These are phyloP conservation scores for Epichloe bromicola DNA, from an alignment of 2,329 filamentous ascomycete genomes.

Conservation along the genomic window DNA sequence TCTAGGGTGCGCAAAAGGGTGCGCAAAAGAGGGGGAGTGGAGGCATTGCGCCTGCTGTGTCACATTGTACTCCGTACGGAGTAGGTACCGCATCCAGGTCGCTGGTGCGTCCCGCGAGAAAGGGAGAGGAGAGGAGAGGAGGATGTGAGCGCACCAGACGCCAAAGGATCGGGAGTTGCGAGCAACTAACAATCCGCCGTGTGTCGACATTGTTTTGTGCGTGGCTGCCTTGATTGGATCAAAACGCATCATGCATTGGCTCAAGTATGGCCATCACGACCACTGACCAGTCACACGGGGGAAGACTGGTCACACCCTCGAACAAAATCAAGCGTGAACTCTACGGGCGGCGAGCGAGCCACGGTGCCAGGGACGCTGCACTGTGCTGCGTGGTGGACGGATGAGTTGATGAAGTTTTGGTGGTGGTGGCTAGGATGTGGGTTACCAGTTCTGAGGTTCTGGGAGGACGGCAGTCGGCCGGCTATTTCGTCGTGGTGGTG, in stretches of 20 bases:
- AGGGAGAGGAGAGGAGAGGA: no score
- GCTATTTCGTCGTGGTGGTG: not conserved
- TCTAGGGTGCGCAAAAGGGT: not conserved
- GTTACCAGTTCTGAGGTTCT: constrained; percentile 2
- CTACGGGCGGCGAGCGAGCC: no score
- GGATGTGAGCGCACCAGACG: no score
- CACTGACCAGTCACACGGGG: not conserved
- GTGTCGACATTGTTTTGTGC: not conserved
- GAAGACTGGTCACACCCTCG: not conserved
- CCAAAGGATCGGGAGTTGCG: not conserved
- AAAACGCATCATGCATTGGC: not conserved
- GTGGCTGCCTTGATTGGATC: not conserved
- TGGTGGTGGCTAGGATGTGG: not conserved
- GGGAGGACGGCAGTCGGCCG: not conserved
- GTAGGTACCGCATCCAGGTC: not conserved
- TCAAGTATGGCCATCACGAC: not conserved
- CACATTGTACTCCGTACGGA: no score
- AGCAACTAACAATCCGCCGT: not conserved
- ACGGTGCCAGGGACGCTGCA: not conserved
- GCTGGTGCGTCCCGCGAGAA: not conserved
- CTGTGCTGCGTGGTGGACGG: not conserved
- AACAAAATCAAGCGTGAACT: no score
- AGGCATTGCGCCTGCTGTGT: no score
- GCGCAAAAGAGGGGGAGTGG: not conserved
- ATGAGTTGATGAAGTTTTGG: not conserved